Evolutionary conservation across 331 rosid species (phyloP).

Genomic region (Spiraea crenata): DNA sequence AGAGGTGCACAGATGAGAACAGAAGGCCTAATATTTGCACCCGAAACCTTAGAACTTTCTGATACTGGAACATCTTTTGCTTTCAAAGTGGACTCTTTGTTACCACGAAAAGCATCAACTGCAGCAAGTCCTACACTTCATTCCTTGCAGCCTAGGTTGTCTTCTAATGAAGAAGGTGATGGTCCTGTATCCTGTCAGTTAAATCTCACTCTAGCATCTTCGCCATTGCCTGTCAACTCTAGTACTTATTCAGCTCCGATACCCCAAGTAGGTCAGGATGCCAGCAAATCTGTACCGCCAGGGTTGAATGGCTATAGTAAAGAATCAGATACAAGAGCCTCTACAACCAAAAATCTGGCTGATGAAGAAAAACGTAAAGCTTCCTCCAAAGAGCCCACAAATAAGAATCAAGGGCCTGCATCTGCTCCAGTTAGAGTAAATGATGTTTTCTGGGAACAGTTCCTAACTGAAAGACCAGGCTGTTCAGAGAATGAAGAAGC

Average conservation of each 20-base stretch:
- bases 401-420: constrained; percentile 41
- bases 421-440: constrained; percentile 66
- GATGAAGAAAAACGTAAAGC: constrained; percentile 36
- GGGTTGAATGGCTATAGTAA: constrained; percentile 36
- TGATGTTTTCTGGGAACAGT: constrained; percentile 96
- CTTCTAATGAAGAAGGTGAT: constrained; percentile 71
- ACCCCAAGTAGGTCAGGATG: constrained; percentile 58
- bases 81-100: constrained; percentile 68
- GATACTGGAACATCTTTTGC: constrained; percentile 93
- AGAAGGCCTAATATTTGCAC: constrained; percentile 47
- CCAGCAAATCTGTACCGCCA: constrained; percentile 50
- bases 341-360: constrained; percentile 30
- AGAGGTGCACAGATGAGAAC: constrained; percentile 51
- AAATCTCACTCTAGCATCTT: constrained; percentile 73
- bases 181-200: constrained; percentile 78
- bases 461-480: constrained; percentile 96
- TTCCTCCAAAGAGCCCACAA: constrained; percentile 48
- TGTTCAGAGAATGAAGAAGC: constrained; percentile 94
- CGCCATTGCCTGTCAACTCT: constrained; percentile 50
- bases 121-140: constrained; percentile 50
- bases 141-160: constrained; percentile 54
- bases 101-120: constrained; percentile 39
- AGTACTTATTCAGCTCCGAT: constrained; percentile 51
- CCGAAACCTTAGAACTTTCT: constrained; percentile 79
- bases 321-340: constrained; percentile 49